Conservation (phyloP, 768 basidiomycete genomes). For the Lactarius pseudohatsudake region DNA sequence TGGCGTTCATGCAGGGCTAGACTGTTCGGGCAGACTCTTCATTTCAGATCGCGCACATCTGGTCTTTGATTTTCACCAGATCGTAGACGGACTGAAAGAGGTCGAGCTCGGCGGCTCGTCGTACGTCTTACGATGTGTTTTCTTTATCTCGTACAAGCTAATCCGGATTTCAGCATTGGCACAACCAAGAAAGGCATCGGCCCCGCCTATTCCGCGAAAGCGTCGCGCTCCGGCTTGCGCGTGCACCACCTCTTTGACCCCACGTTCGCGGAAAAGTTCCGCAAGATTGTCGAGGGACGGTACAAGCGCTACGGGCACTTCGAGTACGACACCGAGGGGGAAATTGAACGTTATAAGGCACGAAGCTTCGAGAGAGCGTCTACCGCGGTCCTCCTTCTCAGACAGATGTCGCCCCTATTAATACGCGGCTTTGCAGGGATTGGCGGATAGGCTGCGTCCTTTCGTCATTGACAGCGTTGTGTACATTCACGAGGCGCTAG, state of each 20-base stretch:
- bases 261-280: slow-evolving; percentile 87
- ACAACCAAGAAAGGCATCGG: slow-evolving; percentile 99
- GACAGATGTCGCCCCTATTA: neutral
- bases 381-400: slow-evolving; percentile 20
- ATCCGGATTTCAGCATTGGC: slow-evolving; percentile 66
- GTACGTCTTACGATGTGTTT: slow-evolving; percentile 38
- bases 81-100: slow-evolving; percentile 98
- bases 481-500: slow-evolving; percentile 80
- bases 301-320: slow-evolving; percentile 98
- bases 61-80: slow-evolving; percentile 99
- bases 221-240: slow-evolving; percentile 91
- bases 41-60: slow-evolving; percentile 96
- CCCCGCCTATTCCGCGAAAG: slow-evolving; percentile 97
- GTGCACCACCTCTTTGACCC: slow-evolving; percentile 95
- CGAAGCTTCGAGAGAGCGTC: slow-evolving; percentile 10
- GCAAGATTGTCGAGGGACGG: slow-evolving; percentile 92
- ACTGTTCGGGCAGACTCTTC: slow-evolving; percentile 81
- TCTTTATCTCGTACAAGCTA: slow-evolving; percentile 2
- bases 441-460: slow-evolving; percentile 82
- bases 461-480: slow-evolving; percentile 87
- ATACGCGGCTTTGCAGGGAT: slow-evolving; percentile 45
- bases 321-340: slow-evolving; percentile 97
- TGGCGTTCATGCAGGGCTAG: slow-evolving; percentile 58
- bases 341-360: slow-evolving; percentile 91
- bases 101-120: slow-evolving; percentile 91